Evolutionary conservation across 306 rosid genomes (phyloP), one percentile per base, ranked within the genome.

Genomic region (Senna siamea): DNA sequence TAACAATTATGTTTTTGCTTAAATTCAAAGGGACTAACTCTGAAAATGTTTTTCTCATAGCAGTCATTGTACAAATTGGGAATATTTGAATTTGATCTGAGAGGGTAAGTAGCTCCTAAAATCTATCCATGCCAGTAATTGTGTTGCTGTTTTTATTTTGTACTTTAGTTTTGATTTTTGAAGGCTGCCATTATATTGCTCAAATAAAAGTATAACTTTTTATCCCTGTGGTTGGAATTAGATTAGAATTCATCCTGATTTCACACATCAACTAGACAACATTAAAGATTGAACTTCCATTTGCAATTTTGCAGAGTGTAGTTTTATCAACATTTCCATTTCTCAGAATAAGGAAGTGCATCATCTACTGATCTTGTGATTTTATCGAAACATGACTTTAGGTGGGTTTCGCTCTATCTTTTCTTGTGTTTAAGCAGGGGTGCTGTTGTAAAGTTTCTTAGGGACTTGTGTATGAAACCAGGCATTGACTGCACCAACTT

Each of bases 401-500:
- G 30, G 19, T 20, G 5, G 59, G 76, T 76, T 73, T 73, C 46
- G 35, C 20, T 63, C 70, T 32, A 63, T 58, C 6, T 69, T 50
- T 47, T 64, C 66, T 66, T 40, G 66, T 79, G 64, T 75, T 62
- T 67, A 53, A 71, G 59, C 40, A 93, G 98, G 80, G 80, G 63
- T 51, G 71, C 82, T 69, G 76, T 79, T 1, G 51, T 85, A 46
- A 57, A 93, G 62, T 85, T 87, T 76, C 83, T 93, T 6, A 73
- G 62, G 85, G 88, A 85, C 28, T 51, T 88, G 77, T 93, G 98
- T 83, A 55, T 37, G 68, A 62, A 62, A 38, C 68, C 96, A 40
- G 90, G 81, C 18, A 74, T 91, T 72, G 92, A 93, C 83, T 93
- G 98, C 83, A 76, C 88, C 67, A 59, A 91, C 78, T 80, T 91